phyloP scores from a whole-genome alignment of 257 asterid genomes.

The Solanum ossicruentum region DNA sequence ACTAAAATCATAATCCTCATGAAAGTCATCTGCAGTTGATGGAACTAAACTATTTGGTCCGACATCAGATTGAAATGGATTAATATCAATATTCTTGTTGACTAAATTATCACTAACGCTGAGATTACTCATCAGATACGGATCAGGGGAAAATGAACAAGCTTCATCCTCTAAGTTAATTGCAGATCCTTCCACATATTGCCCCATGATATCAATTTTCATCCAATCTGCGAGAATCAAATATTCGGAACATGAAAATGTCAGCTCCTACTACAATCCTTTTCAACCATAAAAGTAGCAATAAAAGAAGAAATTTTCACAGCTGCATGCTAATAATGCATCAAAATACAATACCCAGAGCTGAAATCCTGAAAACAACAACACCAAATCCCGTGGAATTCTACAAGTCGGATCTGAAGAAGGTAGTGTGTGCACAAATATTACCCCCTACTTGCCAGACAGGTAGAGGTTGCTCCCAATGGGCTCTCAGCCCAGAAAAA shows the following conservation, averaged over 20 bases:
- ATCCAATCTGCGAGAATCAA: background rate
- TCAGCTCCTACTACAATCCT: background rate
- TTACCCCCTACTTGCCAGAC: background rate
- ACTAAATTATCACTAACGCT: background rate
- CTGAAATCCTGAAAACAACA: background rate
- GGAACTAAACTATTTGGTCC: background rate
- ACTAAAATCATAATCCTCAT: conserved; percentile 42
- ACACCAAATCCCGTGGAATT: background rate
- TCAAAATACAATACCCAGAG: background rate
- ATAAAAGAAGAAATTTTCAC: background rate
- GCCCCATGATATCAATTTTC: background rate
- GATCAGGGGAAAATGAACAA: background rate
- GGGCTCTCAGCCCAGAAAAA: background rate
- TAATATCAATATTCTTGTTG: background rate
- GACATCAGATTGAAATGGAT: background rate
- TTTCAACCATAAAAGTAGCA: background rate
- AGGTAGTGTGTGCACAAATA: background rate
- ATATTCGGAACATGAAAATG: background rate
- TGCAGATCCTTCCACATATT: background rate
- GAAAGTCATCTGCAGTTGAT: conserved; percentile 11
- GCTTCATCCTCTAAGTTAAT: background rate
- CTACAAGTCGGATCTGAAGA: background rate
- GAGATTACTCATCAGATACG: background rate
- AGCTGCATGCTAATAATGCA: background rate
- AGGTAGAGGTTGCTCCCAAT: background rate